A percentile compares a stretch with the other conserved stretches of the same genome.
Evolutionary conservation across 192 early-diverging fungal species (phyloP).

Genomic region (Phlyctochytrium arcticum): DNA sequence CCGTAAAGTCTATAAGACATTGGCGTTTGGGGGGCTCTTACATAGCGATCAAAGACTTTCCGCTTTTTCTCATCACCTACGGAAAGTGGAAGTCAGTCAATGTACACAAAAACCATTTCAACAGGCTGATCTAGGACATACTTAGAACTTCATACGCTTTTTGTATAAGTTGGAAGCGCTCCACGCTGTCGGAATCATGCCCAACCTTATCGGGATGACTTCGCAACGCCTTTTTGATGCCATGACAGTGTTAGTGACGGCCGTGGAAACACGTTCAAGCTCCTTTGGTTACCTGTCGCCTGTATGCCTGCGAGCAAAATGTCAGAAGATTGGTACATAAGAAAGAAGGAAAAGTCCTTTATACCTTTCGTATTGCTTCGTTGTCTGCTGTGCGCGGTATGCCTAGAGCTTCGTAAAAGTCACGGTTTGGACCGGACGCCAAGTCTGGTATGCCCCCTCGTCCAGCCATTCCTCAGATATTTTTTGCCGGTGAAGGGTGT

Average conservation of each 20-base stretch:
- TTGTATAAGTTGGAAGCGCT: conserved; percentile 82
- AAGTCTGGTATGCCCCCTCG: conserved; percentile 18
- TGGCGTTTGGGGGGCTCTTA: conserved; percentile 9
- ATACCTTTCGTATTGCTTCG: conserved; percentile 42
- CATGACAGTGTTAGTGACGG: conserved; percentile 33
- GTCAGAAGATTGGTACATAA: not conserved
- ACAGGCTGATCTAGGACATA: conserved; percentile 24
- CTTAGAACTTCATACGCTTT: conserved; percentile 79
- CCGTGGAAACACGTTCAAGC: conserved; percentile 1
- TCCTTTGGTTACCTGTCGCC: not conserved
- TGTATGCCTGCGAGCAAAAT: conserved; percentile 2
- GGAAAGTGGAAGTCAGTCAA: no score
- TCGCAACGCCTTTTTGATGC: conserved; percentile 38
- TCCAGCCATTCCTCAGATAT: no score
- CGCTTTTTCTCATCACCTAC: conserved; percentile 68
- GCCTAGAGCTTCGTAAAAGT: conserved; percentile 40
- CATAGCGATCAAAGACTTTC: conserved; percentile 85
- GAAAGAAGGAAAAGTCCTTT: not conserved
- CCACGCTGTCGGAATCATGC: conserved; percentile 29
- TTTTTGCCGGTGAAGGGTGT: no score
- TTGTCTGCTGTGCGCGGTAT: conserved; percentile 30
- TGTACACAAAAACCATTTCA: conserved; percentile 39
- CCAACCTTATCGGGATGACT: conserved; percentile 72
- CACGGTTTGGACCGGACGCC: conserved; percentile 14
- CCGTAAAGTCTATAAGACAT: not conserved